phyloP scores from a whole-genome alignment of 345 rosid species.

The Arabis alpina region DNA sequence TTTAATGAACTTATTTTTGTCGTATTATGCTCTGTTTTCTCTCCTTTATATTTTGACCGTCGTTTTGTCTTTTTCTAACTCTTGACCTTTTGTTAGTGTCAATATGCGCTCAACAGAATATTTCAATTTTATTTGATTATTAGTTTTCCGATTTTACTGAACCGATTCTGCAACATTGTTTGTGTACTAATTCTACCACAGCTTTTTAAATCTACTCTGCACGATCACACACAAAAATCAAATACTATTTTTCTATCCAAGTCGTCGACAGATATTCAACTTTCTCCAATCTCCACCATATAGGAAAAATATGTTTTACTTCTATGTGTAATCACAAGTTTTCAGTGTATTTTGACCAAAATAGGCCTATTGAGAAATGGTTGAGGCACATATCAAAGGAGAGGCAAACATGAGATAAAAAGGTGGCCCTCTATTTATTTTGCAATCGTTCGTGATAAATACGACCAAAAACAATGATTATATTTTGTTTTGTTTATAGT shows the following conservation, averaged over 20 bases:
- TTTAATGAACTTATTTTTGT: slow-evolving; percentile 46
- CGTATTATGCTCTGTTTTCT: slow-evolving; percentile 40
- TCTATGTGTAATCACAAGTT: neutral
- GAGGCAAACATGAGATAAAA: too few relatives aligned
- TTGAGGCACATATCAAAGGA: neutral
- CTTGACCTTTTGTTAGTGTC: slow-evolving; percentile 49
- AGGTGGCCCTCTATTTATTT: too few relatives aligned
- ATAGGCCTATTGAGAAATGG: neutral
- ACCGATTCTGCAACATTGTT: slow-evolving; percentile 43
- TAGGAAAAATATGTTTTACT: neutral
- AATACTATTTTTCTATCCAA: neutral
- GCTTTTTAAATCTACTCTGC: slow-evolving; percentile 44
- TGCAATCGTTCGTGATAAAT: too few relatives aligned
- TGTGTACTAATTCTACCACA: slow-evolving; percentile 45
- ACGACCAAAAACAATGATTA: too few relatives aligned
- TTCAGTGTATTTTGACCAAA: neutral
- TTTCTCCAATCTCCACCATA: neutral
- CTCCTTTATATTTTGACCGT: slow-evolving; percentile 41
- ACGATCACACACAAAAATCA: slow-evolving; percentile 34
- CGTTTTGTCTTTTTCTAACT: slow-evolving; percentile 40
- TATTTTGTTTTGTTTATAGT: too few relatives aligned
- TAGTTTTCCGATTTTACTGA: slow-evolving; percentile 39
- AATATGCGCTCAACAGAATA: slow-evolving; percentile 40
- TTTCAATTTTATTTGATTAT: slow-evolving; percentile 9
- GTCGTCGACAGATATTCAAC: slow-evolving; percentile 13